phyloP scores from a whole-genome alignment of 2,329 filamentous ascomycete species.

The Ilyonectria robusta region DNA sequence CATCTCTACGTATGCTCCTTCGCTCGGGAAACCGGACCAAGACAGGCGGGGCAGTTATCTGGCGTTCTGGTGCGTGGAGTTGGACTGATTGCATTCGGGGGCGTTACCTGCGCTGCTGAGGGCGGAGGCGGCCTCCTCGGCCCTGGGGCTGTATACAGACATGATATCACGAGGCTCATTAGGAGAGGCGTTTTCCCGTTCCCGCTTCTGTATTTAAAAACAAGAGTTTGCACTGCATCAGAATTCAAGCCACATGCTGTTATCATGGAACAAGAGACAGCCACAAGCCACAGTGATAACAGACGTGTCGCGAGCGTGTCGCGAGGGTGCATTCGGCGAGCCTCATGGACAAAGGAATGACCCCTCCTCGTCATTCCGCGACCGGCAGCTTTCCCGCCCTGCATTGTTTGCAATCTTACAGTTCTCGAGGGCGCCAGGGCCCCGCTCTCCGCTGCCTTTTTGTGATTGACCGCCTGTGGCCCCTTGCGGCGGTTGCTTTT shows the following conservation, averaged over 20 bases:
- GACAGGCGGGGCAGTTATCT: conserved; percentile 35
- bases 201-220: conserved; percentile 21
- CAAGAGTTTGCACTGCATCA: conserved; percentile 4
- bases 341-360: conserved; percentile 19
- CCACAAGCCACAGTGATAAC: neutral
- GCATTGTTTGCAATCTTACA: conserved; percentile 3
- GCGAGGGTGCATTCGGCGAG: conserved; percentile 3
- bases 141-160: conserved; percentile 33
- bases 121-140: conserved; percentile 34
- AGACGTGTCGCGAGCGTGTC: neutral
- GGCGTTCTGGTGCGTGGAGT: conserved; percentile 53
- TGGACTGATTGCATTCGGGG: conserved; percentile 53
- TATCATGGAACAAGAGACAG: neutral
- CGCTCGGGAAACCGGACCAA: conserved; percentile 24
- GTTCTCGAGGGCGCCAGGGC: neutral
- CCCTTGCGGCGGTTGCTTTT: conserved; percentile 13
- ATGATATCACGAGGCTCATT: conserved; percentile 46
- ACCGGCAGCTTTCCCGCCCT: neutral
- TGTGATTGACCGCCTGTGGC: neutral
- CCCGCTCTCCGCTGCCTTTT: conserved; percentile 11
- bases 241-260: neutral
- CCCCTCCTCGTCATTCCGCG: conserved; percentile 20
- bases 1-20: conserved; percentile 20
- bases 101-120: conserved; percentile 42
- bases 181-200: conserved; percentile 42